A percentile compares a stretch with the other conserved stretches of the same genome.
Conservation (phyloP, 1,139 yeast species). For the Taphrina communis region DNA sequence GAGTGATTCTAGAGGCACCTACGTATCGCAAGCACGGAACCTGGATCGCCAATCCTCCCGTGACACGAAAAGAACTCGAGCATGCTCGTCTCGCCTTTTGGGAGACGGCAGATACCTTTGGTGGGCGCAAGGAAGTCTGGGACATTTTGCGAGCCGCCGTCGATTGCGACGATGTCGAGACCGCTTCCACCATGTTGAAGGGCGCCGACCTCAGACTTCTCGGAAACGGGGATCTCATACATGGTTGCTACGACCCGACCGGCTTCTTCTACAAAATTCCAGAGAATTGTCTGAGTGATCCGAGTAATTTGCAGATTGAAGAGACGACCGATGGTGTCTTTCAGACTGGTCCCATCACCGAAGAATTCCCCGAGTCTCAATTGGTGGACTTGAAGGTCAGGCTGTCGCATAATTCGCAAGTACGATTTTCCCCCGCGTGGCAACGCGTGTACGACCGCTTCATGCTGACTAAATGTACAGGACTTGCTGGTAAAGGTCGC, state of each 20-base stretch:
- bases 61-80: conserved; percentile 26
- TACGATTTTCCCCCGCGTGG: background rate
- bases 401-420: conserved; percentile 37
- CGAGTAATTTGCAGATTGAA: conserved; percentile 20
- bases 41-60: conserved; percentile 36
- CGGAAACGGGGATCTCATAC: conserved; percentile 37
- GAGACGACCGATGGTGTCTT: conserved; percentile 11
- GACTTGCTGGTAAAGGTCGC: conserved; percentile 34
- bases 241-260: conserved; percentile 38
- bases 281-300: conserved; percentile 37
- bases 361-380: conserved; percentile 30
- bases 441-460: background rate
- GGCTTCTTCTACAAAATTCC: conserved; percentile 39
- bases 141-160: conserved; percentile 35
- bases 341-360: conserved; percentile 10
- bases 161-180: conserved; percentile 30
- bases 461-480: background rate
- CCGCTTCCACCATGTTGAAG: conserved; percentile 33
- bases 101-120: conserved; percentile 41
- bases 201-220: conserved; percentile 33
- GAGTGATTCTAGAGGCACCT: conserved; percentile 30
- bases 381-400: conserved; percentile 33
- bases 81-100: conserved; percentile 33
- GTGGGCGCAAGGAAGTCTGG: conserved; percentile 39
- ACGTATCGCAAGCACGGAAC: conserved; percentile 24